These are phyloP conservation scores for Apiospora rasikravindrae DNA, from an alignment of 2,329 filamentous ascomycete genomes.

Conservation along the genomic window DNA sequence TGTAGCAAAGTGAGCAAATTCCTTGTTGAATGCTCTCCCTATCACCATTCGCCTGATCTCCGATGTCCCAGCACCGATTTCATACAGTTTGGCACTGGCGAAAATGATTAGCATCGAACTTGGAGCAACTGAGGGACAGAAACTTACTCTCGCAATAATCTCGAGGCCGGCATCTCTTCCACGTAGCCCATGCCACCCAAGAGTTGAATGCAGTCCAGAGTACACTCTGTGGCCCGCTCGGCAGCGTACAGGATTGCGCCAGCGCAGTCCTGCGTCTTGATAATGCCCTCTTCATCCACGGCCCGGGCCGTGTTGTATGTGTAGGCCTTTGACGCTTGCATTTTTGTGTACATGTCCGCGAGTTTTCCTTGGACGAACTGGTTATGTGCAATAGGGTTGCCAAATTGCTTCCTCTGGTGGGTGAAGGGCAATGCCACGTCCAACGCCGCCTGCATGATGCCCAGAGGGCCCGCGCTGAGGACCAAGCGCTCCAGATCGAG, in stretches of 20 bases:
- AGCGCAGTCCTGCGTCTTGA: slow-evolving; percentile 90
- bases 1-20: slow-evolving; percentile 59
- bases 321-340: slow-evolving; percentile 82
- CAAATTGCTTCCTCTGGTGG: slow-evolving; percentile 89
- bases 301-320: slow-evolving; percentile 82
- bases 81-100: slow-evolving; percentile 74
- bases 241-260: slow-evolving; percentile 93
- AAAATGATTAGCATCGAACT: slow-evolving; percentile 33
- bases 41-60: slow-evolving; percentile 96
- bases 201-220: slow-evolving; percentile 88
- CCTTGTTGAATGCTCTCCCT: slow-evolving; percentile 87
- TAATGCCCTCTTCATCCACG: slow-evolving; percentile 76
- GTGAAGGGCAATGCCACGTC: slow-evolving; percentile 86
- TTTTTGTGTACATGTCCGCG: slow-evolving; percentile 97
- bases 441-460: slow-evolving; percentile 90
- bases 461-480: slow-evolving; percentile 86
- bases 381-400: slow-evolving; percentile 83
- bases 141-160: slow-evolving; percentile 75
- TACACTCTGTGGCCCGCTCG: slow-evolving; percentile 85
- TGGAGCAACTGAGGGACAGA: not conserved
- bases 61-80: slow-evolving; percentile 95
- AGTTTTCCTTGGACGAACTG: slow-evolving; percentile 92
- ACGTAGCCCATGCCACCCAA: slow-evolving; percentile 96
- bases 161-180: slow-evolving; percentile 90
- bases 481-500: slow-evolving; percentile 93